Evolutionary conservation across 2,329 filamentous ascomycete species (phyloP).

Genomic region (Keithomyces neogunnii): DNA sequence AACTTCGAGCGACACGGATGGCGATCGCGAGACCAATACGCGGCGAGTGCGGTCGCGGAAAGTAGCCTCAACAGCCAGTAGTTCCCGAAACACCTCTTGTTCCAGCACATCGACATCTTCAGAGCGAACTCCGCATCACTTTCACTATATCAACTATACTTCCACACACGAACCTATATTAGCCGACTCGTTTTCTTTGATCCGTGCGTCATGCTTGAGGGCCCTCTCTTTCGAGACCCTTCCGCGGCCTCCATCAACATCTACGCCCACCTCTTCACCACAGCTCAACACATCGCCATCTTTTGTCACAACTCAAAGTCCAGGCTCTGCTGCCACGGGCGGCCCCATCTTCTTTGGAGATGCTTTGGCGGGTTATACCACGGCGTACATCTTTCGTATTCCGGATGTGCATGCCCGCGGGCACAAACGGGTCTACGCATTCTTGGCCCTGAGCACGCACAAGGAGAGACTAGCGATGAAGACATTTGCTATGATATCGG

Average conservation of each 20-base stretch:
- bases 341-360: conserved; percentile 64
- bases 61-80: conserved; percentile 33
- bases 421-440: conserved; percentile 60
- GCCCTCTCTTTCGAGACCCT: conserved; percentile 60
- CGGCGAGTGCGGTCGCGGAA: conserved; percentile 31
- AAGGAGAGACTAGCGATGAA: conserved; percentile 58
- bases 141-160: conserved; percentile 59
- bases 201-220: conserved; percentile 57
- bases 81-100: conserved; percentile 37
- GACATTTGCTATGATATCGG: conserved; percentile 53
- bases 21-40: conserved; percentile 34
- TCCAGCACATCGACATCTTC: conserved; percentile 46
- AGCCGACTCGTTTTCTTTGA: conserved; percentile 55
- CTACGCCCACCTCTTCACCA: conserved; percentile 27
- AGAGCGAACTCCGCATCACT: conserved; percentile 40
- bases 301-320: conserved; percentile 46
- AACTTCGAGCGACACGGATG: conserved; percentile 42
- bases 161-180: conserved; percentile 58
- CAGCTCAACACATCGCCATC: conserved; percentile 32
- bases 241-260: conserved; percentile 43
- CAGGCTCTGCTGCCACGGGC: conserved; percentile 48
- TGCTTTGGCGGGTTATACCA: conserved; percentile 56
- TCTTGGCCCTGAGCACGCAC: conserved; percentile 57
- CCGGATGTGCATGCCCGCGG: conserved; percentile 59
- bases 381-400: conserved; percentile 62